phyloP scores from a whole-genome alignment of 306 rosid genomes.

The Pyrus pyrifolia region DNA sequence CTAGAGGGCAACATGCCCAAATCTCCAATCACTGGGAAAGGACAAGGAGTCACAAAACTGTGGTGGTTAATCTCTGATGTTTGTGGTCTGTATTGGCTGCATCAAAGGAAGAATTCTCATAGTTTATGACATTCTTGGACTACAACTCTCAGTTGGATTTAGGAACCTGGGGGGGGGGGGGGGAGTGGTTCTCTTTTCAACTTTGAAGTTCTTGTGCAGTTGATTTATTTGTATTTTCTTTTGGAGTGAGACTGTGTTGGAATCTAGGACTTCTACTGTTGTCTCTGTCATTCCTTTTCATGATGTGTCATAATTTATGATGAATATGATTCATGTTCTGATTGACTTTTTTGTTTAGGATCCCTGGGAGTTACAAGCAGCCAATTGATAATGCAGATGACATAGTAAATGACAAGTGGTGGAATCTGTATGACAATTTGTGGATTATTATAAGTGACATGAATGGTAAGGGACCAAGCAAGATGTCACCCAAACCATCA shows the following conservation, averaged over 20 bases:
- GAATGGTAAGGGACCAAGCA: constrained; percentile 80
- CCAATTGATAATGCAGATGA: constrained; percentile 39
- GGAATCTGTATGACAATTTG: constrained; percentile 72
- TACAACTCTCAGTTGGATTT: no score
- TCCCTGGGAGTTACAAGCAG: constrained; percentile 37
- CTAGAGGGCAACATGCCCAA: no score
- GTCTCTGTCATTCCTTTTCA: background rate
- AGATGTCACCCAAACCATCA: constrained; percentile 55
- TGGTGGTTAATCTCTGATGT: no score
- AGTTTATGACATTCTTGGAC: no score
- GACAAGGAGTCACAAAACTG: no score
- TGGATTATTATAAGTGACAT: constrained; percentile 75
- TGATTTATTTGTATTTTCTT: background rate
- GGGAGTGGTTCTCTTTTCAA: background rate
- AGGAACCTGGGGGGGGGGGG: no score
- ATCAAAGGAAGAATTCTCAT: no score
- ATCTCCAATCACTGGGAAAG: no score
- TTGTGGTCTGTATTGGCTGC: no score
- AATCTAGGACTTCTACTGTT: background rate
- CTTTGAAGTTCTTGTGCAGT: background rate
- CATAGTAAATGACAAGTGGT: constrained; percentile 68
- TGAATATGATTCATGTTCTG: constrained; percentile 15
- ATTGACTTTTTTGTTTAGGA: constrained; percentile 34
- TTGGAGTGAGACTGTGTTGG: background rate
- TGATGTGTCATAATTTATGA: background rate